These are phyloP conservation scores for Herpotrichia juniperi DNA, from an alignment of 2,329 filamentous ascomycete species.

Conservation along the genomic window DNA sequence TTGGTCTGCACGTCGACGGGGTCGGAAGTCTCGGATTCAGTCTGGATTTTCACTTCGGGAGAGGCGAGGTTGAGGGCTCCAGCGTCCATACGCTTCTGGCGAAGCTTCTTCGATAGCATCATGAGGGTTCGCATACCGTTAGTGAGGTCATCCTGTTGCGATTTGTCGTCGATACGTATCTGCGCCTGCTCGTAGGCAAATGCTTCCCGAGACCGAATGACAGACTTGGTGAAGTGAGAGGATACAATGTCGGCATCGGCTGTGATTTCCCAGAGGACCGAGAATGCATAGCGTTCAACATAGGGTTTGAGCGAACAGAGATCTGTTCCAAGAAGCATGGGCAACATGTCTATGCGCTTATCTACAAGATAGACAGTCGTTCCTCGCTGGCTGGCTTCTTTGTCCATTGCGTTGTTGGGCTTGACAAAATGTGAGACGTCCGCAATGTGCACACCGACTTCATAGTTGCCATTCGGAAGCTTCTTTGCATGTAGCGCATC, in stretches of 20 bases:
- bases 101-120: conserved; percentile 88
- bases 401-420: conserved; percentile 95
- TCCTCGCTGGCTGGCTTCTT: conserved; percentile 89
- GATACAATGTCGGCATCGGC: conserved; percentile 83
- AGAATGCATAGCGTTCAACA: conserved; percentile 74
- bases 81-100: conserved; percentile 91
- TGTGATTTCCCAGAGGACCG: conserved; percentile 77
- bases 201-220: conserved; percentile 93
- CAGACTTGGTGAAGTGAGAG: conserved; percentile 93
- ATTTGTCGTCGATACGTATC: conserved; percentile 86
- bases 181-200: conserved; percentile 99
- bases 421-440: conserved; percentile 99
- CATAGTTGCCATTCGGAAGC: conserved; percentile 89
- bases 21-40: conserved; percentile 93
- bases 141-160: conserved; percentile 88
- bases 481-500: conserved; percentile 89
- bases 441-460: conserved; percentile 97
- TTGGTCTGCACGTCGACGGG: conserved; percentile 97
- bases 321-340: conserved; percentile 93
- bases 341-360: conserved; percentile 99
- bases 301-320: conserved; percentile 96
- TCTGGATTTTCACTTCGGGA: conserved; percentile 96
- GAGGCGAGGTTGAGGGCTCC: conserved; percentile 94
- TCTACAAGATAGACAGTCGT: conserved; percentile 98
- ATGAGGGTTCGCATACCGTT: conserved; percentile 86